These are phyloP conservation scores for Chrysophaeum taylorii DNA, from an alignment of 352 stramenopile genomes.

Conservation along the genomic window DNA sequence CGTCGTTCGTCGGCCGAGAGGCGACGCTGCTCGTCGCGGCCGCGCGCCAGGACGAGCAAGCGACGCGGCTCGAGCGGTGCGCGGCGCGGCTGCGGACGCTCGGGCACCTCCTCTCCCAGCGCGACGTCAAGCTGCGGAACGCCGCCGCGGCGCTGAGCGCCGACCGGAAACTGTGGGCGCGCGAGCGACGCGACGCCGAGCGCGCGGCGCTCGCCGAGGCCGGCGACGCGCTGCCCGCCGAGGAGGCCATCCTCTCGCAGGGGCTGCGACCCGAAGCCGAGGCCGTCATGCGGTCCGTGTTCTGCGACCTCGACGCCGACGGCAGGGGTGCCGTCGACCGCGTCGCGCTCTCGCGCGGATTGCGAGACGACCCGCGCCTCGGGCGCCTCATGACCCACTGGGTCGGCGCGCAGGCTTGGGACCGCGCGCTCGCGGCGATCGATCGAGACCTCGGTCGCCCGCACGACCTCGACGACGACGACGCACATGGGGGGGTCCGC, in stretches of 20 bases:
- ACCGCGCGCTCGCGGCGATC: not conserved
- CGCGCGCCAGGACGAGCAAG: not conserved
- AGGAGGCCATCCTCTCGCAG: not conserved
- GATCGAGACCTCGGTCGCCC: too few relatives aligned
- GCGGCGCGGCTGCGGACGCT: not conserved
- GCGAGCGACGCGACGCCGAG: not conserved
- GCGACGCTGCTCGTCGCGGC: not conserved
- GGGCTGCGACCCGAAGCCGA: conserved; percentile 1
- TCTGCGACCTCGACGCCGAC: not conserved
- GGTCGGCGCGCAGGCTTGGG: not conserved
- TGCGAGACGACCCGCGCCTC: not conserved
- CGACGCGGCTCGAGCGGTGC: not conserved
- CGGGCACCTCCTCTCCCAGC: not conserved
- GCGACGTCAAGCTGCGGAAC: conserved; percentile 3
- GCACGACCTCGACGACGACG: not conserved
- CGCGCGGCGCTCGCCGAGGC: not conserved
- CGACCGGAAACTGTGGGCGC: not conserved
- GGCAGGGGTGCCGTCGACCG: not conserved
- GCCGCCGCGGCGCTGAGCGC: not conserved
- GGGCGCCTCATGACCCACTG: not conserved
- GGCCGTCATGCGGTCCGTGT: conserved; percentile 6
- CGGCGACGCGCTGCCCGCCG: not conserved
- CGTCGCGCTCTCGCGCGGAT: not conserved
- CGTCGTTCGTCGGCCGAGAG: not conserved
- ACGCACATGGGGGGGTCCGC: not conserved